Evolutionary conservation across 495 filamentous ascomycete species (phyloP).

Genomic region (Xylaria sp.): DNA sequence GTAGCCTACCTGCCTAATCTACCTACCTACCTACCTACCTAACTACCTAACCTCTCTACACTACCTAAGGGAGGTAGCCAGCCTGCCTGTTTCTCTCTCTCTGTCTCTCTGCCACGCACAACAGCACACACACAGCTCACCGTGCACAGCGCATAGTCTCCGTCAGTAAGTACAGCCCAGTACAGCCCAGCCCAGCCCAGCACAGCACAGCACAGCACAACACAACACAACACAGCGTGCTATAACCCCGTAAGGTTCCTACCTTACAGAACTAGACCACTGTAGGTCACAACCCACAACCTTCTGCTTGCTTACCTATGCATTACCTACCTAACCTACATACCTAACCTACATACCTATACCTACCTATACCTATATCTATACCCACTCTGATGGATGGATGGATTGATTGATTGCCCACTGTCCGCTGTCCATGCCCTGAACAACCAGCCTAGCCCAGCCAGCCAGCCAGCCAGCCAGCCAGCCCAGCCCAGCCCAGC

Average conservation of each 20-base stretch:
- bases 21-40: background rate
- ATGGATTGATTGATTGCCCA: background rate
- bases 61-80: too few relatives aligned
- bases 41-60: background rate
- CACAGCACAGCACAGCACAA: background rate
- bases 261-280: background rate
- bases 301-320: too few relatives aligned
- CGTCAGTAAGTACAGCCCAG: background rate
- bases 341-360: too few relatives aligned
- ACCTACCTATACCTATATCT: too few relatives aligned
- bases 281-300: slow-evolving; percentile 8
- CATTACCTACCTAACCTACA: too few relatives aligned
- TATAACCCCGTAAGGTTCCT: too few relatives aligned
- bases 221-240: slow-evolving; percentile 1
- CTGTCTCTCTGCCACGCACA: too few relatives aligned
- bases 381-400: slow-evolving; percentile 5
- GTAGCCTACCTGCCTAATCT: too few relatives aligned
- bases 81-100: too few relatives aligned
- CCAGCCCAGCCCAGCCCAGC: slow-evolving; percentile 12
- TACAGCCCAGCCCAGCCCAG: background rate
- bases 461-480: slow-evolving; percentile 2
- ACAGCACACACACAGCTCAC: background rate
- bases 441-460: background rate
- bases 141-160: slow-evolving; percentile 2
- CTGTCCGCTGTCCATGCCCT: background rate